Percentiles rank a stretch among this genome's conserved stretches.
Evolutionary conservation across 2,329 filamentous ascomycete genomes (phyloP).

Genomic region (Fusarium neocosmosporiellum): DNA sequence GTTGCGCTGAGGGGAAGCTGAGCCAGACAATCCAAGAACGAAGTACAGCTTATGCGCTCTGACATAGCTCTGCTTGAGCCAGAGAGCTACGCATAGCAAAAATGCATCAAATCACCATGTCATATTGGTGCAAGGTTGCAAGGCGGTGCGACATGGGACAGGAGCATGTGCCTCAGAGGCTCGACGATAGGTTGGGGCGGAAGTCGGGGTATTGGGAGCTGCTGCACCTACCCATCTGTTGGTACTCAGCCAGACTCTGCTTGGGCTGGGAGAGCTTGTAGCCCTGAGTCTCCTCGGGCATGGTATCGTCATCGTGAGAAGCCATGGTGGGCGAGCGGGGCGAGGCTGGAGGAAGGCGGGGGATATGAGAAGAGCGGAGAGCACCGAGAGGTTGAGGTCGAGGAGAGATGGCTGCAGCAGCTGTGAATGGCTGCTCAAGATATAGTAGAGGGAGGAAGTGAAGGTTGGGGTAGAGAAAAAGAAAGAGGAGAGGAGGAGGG

Average conservation of each 20-base stretch:
- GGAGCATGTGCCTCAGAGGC: conserved; percentile 23
- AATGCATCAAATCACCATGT: conserved; percentile 14
- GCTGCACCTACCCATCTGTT: conserved; percentile 81
- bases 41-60: background rate
- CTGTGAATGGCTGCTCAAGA: conserved; percentile 18
- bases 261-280: conserved; percentile 98
- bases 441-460: conserved; percentile 26
- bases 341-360: conserved; percentile 27
- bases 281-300: conserved; percentile 89
- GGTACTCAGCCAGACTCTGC: conserved; percentile 96
- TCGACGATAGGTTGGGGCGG: background rate
- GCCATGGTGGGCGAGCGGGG: conserved; percentile 65
- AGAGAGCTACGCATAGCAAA: background rate
- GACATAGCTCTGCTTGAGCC: background rate
- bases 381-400: conserved; percentile 4
- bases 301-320: conserved; percentile 80
- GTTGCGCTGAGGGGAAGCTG: background rate
- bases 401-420: conserved; percentile 10
- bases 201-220: conserved; percentile 2
- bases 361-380: conserved; percentile 23
- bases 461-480: background rate
- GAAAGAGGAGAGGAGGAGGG: conserved; percentile 12
- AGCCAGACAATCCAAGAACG: background rate
- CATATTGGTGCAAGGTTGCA: conserved; percentile 19
- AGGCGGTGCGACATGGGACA: conserved; percentile 17